These are phyloP conservation scores for Tolypocladium pustulatum DNA, from an alignment of 2,329 filamentous ascomycete genomes.

Conservation along the genomic window DNA sequence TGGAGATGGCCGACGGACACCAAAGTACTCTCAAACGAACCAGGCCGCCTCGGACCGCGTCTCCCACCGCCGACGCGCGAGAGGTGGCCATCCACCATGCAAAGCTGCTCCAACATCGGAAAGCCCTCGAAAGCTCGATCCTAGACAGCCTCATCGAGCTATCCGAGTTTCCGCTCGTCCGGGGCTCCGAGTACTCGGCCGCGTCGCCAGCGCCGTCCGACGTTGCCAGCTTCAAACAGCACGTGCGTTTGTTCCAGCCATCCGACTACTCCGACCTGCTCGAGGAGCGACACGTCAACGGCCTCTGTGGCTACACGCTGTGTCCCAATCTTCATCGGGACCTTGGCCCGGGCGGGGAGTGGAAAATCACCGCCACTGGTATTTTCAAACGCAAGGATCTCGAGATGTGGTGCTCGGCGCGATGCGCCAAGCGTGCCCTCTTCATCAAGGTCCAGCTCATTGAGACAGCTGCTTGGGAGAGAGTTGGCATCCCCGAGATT, in stretches of 20 bases:
- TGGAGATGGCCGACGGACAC: conserved; percentile 18
- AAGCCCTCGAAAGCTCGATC: conserved; percentile 65
- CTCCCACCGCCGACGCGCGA: conserved; percentile 28
- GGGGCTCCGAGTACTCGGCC: conserved; percentile 24
- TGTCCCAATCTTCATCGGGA: conserved; percentile 57
- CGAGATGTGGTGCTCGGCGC: conserved; percentile 78
- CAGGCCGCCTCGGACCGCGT: conserved; percentile 24
- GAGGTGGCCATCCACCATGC: conserved; percentile 75
- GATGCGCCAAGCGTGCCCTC: conserved; percentile 68
- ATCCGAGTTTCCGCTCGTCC: conserved; percentile 43
- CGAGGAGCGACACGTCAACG: conserved; percentile 77
- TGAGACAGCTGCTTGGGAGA: conserved; percentile 77
- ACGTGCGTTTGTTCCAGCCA: conserved; percentile 68
- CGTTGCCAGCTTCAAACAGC: conserved; percentile 50
- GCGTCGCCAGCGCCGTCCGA: conserved; percentile 47
- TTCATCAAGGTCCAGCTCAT: conserved; percentile 84
- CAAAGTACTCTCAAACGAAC: conserved; percentile 49
- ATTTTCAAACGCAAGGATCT: conserved; percentile 63
- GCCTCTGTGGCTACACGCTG: conserved; percentile 72
- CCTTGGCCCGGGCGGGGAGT: conserved; percentile 48
- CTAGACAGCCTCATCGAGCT: conserved; percentile 62
- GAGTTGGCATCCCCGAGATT: conserved; percentile 47
- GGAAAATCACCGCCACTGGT: conserved; percentile 50
- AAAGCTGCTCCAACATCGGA: conserved; percentile 69
- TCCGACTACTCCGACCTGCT: conserved; percentile 83